phyloP scores from a whole-genome alignment of 1,284 basidiomycete genomes.

The Rhodotorula sp. region DNA sequence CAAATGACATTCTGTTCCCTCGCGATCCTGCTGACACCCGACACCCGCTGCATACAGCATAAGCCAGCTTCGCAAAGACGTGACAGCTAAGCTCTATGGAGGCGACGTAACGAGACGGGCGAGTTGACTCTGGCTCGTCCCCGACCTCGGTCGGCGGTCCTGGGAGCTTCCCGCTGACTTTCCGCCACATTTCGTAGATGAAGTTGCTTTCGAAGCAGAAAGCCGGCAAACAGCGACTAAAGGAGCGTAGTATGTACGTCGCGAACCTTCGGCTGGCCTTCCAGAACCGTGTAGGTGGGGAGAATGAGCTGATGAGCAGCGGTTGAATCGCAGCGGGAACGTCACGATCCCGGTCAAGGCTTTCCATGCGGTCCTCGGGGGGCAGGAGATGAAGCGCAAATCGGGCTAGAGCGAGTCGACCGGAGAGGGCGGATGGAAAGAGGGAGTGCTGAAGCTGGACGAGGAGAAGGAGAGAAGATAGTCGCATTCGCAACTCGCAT shows the following conservation, averaged over 20 bases:
- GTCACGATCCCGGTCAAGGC: slow-evolving; percentile 35
- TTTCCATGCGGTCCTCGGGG: slow-evolving; percentile 36
- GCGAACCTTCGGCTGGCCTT: no score
- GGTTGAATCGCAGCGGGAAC: slow-evolving; percentile 13
- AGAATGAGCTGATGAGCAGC: background rate
- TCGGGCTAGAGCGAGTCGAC: background rate
- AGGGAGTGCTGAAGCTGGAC: no score
- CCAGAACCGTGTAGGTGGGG: background rate
- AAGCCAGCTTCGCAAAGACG: slow-evolving; percentile 84
- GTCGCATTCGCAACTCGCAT: background rate
- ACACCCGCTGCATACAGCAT: slow-evolving; percentile 51
- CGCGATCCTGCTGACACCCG: no score
- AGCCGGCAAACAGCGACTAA: slow-evolving; percentile 81
- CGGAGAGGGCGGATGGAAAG: no score
- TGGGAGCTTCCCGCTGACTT: background rate
- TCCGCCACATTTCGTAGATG: slow-evolving; percentile 50
- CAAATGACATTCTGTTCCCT: no score
- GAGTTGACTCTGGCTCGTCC: background rate
- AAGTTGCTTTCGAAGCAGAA: slow-evolving; percentile 91
- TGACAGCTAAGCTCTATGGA: slow-evolving; percentile 50
- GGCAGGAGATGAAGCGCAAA: slow-evolving; percentile 34
- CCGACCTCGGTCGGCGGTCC: no score
- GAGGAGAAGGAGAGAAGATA: no score
- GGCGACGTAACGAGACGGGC: slow-evolving; percentile 36
- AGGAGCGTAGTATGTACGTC: slow-evolving; percentile 49